These are phyloP conservation scores for Vachellia pachyceras DNA, from an alignment of 306 rosid genomes.

Conservation along the genomic window DNA sequence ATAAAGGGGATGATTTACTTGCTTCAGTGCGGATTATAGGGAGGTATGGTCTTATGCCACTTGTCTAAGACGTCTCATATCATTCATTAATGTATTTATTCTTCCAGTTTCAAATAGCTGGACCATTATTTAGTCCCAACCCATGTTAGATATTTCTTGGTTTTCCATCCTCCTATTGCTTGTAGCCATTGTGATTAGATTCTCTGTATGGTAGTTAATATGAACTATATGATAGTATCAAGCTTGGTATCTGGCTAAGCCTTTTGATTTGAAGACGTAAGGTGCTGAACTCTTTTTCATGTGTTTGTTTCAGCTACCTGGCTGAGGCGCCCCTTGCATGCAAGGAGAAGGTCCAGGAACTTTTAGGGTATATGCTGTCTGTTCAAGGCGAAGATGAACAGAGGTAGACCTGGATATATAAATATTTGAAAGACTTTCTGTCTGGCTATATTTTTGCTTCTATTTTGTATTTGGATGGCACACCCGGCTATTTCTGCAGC, in stretches of 20 bases:
- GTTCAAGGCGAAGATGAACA: constrained; percentile 87
- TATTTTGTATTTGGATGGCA: not conserved
- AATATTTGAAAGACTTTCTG: constrained; percentile 25
- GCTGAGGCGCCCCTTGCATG: constrained; percentile 91
- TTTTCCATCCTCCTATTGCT: not conserved
- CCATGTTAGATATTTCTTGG: constrained; percentile 16
- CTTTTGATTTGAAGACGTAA: constrained; percentile 23
- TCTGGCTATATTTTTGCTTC: not conserved
- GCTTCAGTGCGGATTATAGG: constrained; percentile 94
- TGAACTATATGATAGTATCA: not conserved
- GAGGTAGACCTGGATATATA: constrained; percentile 58
- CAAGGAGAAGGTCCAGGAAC: constrained; percentile 73
- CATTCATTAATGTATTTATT: constrained; percentile 23
- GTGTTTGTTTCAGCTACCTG: constrained; percentile 81
- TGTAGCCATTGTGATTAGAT: constrained; percentile 3
- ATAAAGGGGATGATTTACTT: constrained; percentile 88
- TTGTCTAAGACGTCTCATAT: constrained; percentile 17
- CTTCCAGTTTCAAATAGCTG: constrained; percentile 19
- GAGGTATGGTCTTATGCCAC: constrained; percentile 55
- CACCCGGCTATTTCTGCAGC: no score
- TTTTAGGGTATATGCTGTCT: constrained; percentile 76
- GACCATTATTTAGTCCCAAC: constrained; percentile 20
- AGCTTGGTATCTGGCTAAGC: constrained; percentile 23
- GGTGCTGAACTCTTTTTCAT: constrained; percentile 1
- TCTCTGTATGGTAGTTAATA: constrained; percentile 17